A percentile compares a stretch with the other conserved stretches of the same genome.
Conservation (phyloP, 176 grass and related monocot genomes). For the Triticum urartu region DNA sequence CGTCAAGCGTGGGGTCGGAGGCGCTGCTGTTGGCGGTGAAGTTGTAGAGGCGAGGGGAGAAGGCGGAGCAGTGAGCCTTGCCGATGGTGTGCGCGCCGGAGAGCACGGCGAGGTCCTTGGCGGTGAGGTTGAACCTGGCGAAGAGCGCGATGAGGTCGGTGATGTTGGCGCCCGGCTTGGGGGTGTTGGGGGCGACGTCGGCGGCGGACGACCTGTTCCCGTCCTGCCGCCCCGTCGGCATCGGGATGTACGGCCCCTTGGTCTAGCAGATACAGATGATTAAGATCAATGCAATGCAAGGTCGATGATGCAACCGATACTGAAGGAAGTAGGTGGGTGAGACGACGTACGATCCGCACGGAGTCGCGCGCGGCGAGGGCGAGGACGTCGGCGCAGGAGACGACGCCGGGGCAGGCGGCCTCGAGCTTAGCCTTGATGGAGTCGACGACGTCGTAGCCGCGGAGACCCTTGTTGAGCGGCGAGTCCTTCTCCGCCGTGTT, state of each 20-base stretch:
- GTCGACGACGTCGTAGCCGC: slow-evolving; percentile 55
- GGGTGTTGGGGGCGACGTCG: slow-evolving; percentile 39
- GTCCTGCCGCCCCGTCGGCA: slow-evolving; percentile 44
- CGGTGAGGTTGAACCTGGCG: slow-evolving; percentile 16
- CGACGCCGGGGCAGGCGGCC: not conserved
- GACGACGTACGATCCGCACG: slow-evolving; percentile 3
- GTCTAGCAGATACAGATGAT: slow-evolving; percentile 3
- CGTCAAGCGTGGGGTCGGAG: slow-evolving; percentile 34
- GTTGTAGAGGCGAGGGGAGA: slow-evolving; percentile 46
- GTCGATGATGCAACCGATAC: too few relatives aligned
- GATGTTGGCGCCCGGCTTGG: slow-evolving; percentile 43
- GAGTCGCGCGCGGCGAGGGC: slow-evolving; percentile 3
- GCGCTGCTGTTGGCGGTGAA: not conserved
- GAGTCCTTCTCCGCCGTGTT: slow-evolving; percentile 71
- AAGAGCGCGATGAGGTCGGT: slow-evolving; percentile 29
- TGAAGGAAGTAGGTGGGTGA: too few relatives aligned
- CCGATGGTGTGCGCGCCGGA: slow-evolving; percentile 53
- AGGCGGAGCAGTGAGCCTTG: slow-evolving; percentile 43
- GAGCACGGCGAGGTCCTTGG: slow-evolving; percentile 8
- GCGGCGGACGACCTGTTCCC: slow-evolving; percentile 46
- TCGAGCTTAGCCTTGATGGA: slow-evolving; percentile 67
- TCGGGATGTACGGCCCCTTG: slow-evolving; percentile 49
- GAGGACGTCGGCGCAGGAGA: slow-evolving; percentile 11
- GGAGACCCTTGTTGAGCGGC: slow-evolving; percentile 52
- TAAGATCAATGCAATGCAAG: too few relatives aligned